Conservation (phyloP, 1,139 yeast genomes). For the Torulaspora globosa region DNA sequence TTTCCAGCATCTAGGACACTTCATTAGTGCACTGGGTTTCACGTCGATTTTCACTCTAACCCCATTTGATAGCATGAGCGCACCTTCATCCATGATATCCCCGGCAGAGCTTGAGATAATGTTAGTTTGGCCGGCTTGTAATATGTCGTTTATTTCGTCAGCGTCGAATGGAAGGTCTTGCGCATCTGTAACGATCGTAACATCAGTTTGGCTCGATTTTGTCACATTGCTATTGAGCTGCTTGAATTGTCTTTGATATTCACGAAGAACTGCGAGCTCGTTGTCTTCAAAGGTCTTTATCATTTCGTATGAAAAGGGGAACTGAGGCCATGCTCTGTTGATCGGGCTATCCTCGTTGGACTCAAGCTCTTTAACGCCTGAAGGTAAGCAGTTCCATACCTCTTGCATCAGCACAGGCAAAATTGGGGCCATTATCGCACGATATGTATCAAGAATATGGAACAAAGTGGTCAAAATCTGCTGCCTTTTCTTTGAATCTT, state of each 20-base stretch:
- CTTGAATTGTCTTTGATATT: conserved; percentile 19
- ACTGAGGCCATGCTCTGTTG: conserved; percentile 18
- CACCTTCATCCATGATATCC: conserved; percentile 1
- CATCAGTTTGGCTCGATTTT: conserved; percentile 60
- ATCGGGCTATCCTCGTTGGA: conserved; percentile 39
- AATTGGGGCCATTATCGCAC: conserved; percentile 70
- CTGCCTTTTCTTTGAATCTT: conserved; percentile 49
- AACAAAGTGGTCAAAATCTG: conserved; percentile 69
- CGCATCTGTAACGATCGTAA: conserved; percentile 39
- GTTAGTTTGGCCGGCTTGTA: conserved; percentile 59
- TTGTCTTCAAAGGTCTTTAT: conserved; percentile 12
- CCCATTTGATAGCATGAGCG: conserved; percentile 10
- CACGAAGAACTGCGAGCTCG: conserved; percentile 34
- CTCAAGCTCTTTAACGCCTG: conserved; percentile 14
- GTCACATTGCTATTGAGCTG: conserved; percentile 43
- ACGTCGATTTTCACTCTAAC: conserved; percentile 15
- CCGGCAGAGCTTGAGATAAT: not conserved
- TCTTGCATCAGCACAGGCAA: conserved; percentile 84
- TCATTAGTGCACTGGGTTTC: conserved; percentile 32
- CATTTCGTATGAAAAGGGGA: conserved; percentile 1
- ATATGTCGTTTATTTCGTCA: conserved; percentile 48
- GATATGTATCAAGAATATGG: conserved; percentile 57
- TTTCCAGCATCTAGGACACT: conserved; percentile 97
- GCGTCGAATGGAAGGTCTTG: conserved; percentile 25
- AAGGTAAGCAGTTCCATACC: conserved; percentile 58